These are phyloP conservation scores for Colletotrichum sp. DNA, from an alignment of 2,329 filamentous ascomycete genomes.

Conservation along the genomic window DNA sequence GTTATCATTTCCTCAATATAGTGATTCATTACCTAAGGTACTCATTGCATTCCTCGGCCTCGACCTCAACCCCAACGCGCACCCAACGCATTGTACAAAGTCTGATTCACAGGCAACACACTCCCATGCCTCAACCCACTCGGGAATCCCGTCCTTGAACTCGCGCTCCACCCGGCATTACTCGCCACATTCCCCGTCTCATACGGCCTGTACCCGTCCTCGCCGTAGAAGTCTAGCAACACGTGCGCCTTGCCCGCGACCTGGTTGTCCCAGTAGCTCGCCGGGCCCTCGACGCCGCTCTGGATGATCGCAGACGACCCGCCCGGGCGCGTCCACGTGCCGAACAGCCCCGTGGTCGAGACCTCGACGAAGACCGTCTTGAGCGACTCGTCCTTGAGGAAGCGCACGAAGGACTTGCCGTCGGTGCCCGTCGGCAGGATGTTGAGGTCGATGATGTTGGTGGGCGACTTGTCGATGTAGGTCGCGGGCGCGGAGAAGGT, in stretches of 20 bases:
- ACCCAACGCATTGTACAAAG: constrained; percentile 39
- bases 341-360: constrained; percentile 53
- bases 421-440: constrained; percentile 43
- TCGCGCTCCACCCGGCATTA: constrained; percentile 51
- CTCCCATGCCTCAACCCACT: constrained; percentile 56
- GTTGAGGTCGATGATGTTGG: constrained; percentile 57
- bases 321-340: constrained; percentile 55
- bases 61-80: not conserved
- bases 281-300: constrained; percentile 48
- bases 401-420: constrained; percentile 51
- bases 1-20: too few species aligned
- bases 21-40: too few species aligned
- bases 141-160: constrained; percentile 46
- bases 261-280: constrained; percentile 48
- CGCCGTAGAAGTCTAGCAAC: constrained; percentile 54
- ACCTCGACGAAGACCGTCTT: constrained; percentile 58
- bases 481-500: constrained; percentile 56
- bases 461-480: constrained; percentile 53
- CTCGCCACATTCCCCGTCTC: constrained; percentile 46
- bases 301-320: constrained; percentile 47
- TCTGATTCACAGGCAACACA: constrained; percentile 51
- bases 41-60: too few species aligned
- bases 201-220: constrained; percentile 55
- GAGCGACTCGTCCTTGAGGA: constrained; percentile 59
- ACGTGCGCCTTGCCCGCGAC: constrained; percentile 46